A percentile compares a stretch with the other conserved stretches of the same genome.
phyloP scores from a whole-genome alignment of 1,139 yeast species.

The Candida dubliniensis region DNA sequence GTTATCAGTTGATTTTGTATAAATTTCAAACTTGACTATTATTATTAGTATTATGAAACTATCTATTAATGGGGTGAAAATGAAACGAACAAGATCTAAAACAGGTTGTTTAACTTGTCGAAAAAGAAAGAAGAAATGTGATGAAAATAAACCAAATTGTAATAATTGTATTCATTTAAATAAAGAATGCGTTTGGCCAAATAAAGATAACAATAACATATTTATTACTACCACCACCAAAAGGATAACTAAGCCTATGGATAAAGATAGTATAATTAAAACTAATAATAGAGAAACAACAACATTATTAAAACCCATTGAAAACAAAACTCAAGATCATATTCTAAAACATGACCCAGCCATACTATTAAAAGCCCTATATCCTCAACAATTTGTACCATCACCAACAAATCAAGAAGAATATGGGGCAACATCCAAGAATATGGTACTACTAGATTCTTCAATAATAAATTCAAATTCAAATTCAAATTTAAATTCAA shows the following conservation, averaged over 20 bases:
- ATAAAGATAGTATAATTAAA: not conserved
- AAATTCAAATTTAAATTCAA: too few relatives aligned
- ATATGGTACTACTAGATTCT: not conserved
- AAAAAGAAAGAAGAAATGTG: slow-evolving; percentile 25
- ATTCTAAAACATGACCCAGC: too few relatives aligned
- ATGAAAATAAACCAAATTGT: slow-evolving; percentile 28
- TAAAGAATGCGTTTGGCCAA: not conserved
- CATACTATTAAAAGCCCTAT: too few relatives aligned
- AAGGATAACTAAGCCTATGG: not conserved
- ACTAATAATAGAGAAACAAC: not conserved
- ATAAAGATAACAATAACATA: not conserved
- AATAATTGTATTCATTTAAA: slow-evolving; percentile 16
- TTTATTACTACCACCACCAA: not conserved
- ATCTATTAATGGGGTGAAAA: not conserved
- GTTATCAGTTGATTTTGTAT: too few relatives aligned
- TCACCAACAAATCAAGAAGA: too few relatives aligned
- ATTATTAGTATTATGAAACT: too few relatives aligned
- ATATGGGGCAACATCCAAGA: not conserved
- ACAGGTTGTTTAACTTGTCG: slow-evolving; percentile 21
- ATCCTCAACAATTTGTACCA: too few relatives aligned
- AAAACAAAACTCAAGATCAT: too few relatives aligned
- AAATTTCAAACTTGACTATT: too few relatives aligned
- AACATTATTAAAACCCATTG: too few relatives aligned
- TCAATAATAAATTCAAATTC: not conserved
- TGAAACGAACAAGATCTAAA: not conserved